Base-by-base conservation (phyloP, 2,329 filamentous ascomycete species). In the Neopestalotiopsis sp. region DNA sequence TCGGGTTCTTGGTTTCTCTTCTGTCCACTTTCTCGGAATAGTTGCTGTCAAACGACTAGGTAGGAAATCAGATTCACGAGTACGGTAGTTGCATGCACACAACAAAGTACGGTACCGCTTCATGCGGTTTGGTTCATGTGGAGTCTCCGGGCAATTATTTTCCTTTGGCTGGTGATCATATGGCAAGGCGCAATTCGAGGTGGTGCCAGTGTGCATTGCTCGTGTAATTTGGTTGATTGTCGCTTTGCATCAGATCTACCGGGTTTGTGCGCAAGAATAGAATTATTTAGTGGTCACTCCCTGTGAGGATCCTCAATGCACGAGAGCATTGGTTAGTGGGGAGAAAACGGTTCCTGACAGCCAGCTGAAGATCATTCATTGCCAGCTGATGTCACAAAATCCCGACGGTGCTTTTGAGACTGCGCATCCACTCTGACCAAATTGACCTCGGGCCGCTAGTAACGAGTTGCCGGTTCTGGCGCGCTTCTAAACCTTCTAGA, bases 401-500 rank as follows among this genome's bases (percentile, higher is more conserved):
- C 32, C 10, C 45, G 24, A 57, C 45, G 42, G 63, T 57, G 30
- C 63, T 57, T 56, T 56, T 38, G 63, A 56, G 52, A 57, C 63
- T 17, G 42, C 63, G 63, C 14, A 30, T 52, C 42, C 62, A 65
- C 49, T 58, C 17, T 28, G 17, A 4, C 13, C 49, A n/a, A 38
- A 38, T n/a, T 56, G 20, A 45, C 34, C 40, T 14, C n/a, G 24
- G 28, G 30, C 17, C 32, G 32, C 59, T 61, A 61, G 32, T 30
- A 61, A 62, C n/a, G 52, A 20, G 52, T 24, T 24, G 42, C 20
- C 20, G 63, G 20, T 66, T 58, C 63, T 66, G 63, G 63, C 49
- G 45, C 40, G 4, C 63, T 66, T 66, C 63, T 12, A 57, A 66
- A 66, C 63, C 63, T 66, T 66, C 63, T 49, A 66, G 42, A 49